phyloP scores from a whole-genome alignment of 2,329 filamentous ascomycete species.

The Colletotrichum magnum region DNA sequence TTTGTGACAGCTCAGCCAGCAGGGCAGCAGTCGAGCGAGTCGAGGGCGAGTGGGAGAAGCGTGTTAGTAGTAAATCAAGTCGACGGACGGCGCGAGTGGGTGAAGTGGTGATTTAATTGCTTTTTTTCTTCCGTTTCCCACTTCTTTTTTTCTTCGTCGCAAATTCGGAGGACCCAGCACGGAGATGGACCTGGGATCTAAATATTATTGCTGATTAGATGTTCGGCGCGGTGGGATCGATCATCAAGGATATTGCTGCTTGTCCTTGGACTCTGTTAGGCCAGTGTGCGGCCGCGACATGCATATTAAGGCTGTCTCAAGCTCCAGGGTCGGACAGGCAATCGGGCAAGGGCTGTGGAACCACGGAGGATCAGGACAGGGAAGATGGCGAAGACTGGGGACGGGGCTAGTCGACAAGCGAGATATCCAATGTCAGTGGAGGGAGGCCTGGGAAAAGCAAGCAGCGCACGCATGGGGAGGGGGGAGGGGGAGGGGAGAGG shows the following conservation, averaged over 20 bases:
- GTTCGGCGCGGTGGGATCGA: constrained; percentile 38
- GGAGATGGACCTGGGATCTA: constrained; percentile 33
- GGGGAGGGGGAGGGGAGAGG: constrained; percentile 6
- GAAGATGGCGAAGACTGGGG: constrained; percentile 40
- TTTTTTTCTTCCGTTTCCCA: constrained; percentile 25
- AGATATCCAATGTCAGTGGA: constrained; percentile 40
- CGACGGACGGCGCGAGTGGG: constrained; percentile 18
- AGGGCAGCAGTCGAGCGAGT: constrained; percentile 4
- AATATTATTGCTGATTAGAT: constrained; percentile 38
- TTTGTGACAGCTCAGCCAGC: constrained; percentile 11
- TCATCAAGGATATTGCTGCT: constrained; percentile 39
- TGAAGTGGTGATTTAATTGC: constrained; percentile 29
- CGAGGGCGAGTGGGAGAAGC: neutral
- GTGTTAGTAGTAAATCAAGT: constrained; percentile 18
- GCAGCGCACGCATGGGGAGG: constrained; percentile 11
- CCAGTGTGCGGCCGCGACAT: constrained; percentile 35
- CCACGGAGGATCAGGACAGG: constrained; percentile 39
- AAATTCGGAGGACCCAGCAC: constrained; percentile 32
- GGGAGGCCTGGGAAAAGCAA: constrained; percentile 31
- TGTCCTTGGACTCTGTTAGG: constrained; percentile 30
- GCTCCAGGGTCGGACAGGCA: constrained; percentile 38
- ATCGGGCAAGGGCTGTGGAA: constrained; percentile 35
- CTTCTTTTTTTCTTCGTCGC: constrained; percentile 28
- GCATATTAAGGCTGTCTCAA: constrained; percentile 41
- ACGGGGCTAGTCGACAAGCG: constrained; percentile 39